Evolutionary conservation across 176 grass and related monocot species (phyloP).

Genomic region (maize (Zea mays)): DNA sequence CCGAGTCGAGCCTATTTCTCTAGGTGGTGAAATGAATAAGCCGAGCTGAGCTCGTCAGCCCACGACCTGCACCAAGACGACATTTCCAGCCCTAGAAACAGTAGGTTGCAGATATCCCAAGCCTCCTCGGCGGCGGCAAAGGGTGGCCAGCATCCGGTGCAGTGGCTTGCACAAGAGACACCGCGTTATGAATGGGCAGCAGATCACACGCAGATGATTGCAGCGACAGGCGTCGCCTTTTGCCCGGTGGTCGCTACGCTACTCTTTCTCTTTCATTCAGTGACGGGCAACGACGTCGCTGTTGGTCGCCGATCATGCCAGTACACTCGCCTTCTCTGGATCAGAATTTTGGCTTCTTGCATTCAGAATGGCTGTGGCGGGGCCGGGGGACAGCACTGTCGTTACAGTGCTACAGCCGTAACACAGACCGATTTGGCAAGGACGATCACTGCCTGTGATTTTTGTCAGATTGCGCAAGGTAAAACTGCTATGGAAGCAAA

Average conservation of each 20-base stretch:
- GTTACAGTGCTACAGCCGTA: background rate
- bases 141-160: conserved; percentile 1
- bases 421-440: background rate
- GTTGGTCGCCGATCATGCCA: background rate
- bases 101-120: background rate
- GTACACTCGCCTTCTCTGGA: background rate
- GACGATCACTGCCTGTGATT: background rate
- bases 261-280: background rate
- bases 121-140: background rate
- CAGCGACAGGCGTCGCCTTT: background rate
- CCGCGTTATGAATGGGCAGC: conserved; percentile 10
- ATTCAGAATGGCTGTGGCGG: background rate
- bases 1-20: too few species aligned
- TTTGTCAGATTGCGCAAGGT: too few species aligned
- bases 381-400: background rate
- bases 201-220: background rate
- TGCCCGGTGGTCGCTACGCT: background rate
- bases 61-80: too few species aligned
- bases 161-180: conserved; percentile 22
- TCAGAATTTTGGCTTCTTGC: background rate
- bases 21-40: too few species aligned
- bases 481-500: background rate
- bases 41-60: too few species aligned
- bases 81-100: background rate
- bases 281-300: background rate